Conservation (phyloP, 176 grass and related monocot species). For the Canna indica region DNA sequence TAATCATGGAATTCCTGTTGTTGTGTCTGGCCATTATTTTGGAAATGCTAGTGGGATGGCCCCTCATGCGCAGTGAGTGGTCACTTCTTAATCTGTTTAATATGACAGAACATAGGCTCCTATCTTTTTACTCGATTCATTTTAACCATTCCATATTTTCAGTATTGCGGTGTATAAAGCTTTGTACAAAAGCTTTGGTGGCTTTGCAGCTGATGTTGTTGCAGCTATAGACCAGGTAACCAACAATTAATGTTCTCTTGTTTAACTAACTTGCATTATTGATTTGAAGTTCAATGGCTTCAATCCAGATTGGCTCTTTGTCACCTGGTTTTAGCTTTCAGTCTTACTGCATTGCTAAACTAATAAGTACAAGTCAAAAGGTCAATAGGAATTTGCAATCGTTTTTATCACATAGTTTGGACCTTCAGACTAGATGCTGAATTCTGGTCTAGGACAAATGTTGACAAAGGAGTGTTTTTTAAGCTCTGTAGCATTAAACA, state of each 20-base stretch:
- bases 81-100: constrained; percentile 1
- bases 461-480: too few relatives aligned
- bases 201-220: constrained; percentile 99
- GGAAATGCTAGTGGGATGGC: constrained; percentile 99
- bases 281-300: constrained; percentile 12
- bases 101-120: constrained; percentile 1
- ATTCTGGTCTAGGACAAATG: too few relatives aligned
- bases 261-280: not conserved
- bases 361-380: too few relatives aligned
- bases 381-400: too few relatives aligned
- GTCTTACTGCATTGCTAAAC: too few relatives aligned
- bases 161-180: constrained; percentile 99
- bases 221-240: constrained; percentile 96
- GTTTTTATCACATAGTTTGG: too few relatives aligned
- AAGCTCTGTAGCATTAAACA: too few relatives aligned
- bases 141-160: constrained; percentile 19
- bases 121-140: constrained; percentile 7
- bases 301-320: not conserved
- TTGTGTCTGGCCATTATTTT: constrained; percentile 83
- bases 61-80: constrained; percentile 91
- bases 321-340: too few relatives aligned
- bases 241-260: not conserved
- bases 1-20: constrained; percentile 84
- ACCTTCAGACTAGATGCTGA: too few relatives aligned
- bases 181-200: constrained; percentile 96